Conservation (phyloP, 2,329 filamentous ascomycete genomes). For the Penicillium sp. region DNA sequence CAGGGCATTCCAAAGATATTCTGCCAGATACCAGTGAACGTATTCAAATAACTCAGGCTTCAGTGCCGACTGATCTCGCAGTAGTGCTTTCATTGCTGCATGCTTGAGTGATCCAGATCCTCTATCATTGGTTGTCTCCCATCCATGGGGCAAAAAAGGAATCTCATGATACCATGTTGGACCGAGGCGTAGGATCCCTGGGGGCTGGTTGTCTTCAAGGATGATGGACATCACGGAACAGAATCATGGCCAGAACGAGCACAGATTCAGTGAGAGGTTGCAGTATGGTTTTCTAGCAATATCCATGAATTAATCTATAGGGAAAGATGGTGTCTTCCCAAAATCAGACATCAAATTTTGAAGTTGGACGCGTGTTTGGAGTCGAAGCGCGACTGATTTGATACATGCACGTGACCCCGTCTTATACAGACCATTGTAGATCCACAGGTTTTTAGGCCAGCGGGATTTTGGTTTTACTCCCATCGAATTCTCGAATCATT, state of each 20-base stretch:
- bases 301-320: not conserved
- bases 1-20: slow-evolving; percentile 40
- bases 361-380: not conserved
- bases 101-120: slow-evolving; percentile 37
- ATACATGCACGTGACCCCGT: not conserved
- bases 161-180: slow-evolving; percentile 40
- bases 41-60: slow-evolving; percentile 34
- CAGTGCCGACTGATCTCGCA: slow-evolving; percentile 40
- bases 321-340: not conserved
- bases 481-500: not conserved
- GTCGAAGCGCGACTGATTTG: not conserved
- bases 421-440: not conserved
- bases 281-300: not conserved
- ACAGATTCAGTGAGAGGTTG: not conserved
- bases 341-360: not conserved
- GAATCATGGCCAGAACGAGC: not conserved
- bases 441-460: not conserved
- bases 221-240: slow-evolving; percentile 5
- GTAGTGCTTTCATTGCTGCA: slow-evolving; percentile 29
- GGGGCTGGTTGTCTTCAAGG: slow-evolving; percentile 9
- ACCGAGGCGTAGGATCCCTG: slow-evolving; percentile 18
- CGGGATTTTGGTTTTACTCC: not conserved
- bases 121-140: slow-evolving; percentile 20
- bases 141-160: slow-evolving; percentile 32
- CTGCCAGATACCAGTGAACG: slow-evolving; percentile 41